Evolutionary conservation across 2,329 filamentous ascomycete species (phyloP), one percentile per base, ranked within the genome.

Genomic region (Venturia carpophila): DNA sequence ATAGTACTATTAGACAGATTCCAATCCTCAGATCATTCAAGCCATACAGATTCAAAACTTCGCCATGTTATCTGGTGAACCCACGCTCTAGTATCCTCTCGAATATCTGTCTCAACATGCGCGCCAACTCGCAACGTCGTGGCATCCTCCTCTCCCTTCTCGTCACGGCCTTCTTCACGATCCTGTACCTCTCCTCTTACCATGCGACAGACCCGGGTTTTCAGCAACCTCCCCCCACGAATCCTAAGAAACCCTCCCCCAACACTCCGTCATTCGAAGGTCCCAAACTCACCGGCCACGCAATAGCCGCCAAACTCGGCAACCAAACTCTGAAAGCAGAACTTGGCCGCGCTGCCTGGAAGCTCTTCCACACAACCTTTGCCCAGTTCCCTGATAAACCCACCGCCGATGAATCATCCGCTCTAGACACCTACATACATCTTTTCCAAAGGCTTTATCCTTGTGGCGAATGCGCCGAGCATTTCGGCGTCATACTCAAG

Each of bases 251-350:
- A 66, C 67, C 67, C 66, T 67, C 69, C 27, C 27, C 47, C 47
- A 52, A 52, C 30, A 9, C 19, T 10, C 52, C 30, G 15, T 58
- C 52, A 37, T 6, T 27, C 17, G 27, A 72, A 73, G 66, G 69
- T 69, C 45, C 67, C 72, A 13, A 69, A 73, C 45, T 79, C 91
- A 27, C 80, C 82, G 89, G 89, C 65, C 85, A 85, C 65, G 87
- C 86, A 3, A 93, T 92, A 71, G 90, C 90, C 62, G 87, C 89
- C 1, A 92, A 91, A 76, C 79, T 94, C 64, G 90, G 90, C 72
- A 94, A 94, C 76, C 89, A 88, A 67, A 94, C 90, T 7, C 79
- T 85, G 64, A 94, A 93, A 74, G 85, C 83, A 67, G 85, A 88
- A 74, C 78, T 88, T 37, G 85, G 85, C 67, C 81, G 85, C 67